Evolutionary conservation across 2,329 filamentous ascomycete genomes (phyloP).

Genomic region (Verticillium isaacii): DNA sequence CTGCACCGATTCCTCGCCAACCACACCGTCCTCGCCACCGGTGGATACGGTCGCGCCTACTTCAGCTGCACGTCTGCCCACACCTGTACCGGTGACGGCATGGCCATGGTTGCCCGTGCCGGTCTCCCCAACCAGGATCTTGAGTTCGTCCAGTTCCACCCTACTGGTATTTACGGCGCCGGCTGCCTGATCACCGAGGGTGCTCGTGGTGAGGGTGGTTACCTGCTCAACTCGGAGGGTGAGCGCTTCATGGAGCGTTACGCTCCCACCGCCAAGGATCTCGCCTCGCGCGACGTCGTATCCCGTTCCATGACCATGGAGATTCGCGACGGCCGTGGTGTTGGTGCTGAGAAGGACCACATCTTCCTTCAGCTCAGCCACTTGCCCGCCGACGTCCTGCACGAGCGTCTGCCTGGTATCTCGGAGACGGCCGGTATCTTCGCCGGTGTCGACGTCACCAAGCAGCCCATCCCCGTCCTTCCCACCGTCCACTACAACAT

Average conservation of each 20-base stretch:
- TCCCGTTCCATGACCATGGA: slow-evolving; percentile 98
- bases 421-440: slow-evolving; percentile 98
- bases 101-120: slow-evolving; percentile 98
- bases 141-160: slow-evolving; percentile 99
- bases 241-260: slow-evolving; percentile 99
- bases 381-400: slow-evolving; percentile 83
- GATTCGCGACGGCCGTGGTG: slow-evolving; percentile 95
- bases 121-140: slow-evolving; percentile 98
- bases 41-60: slow-evolving; percentile 96
- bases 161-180: slow-evolving; percentile 97
- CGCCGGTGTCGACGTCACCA: slow-evolving; percentile 91
- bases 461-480: slow-evolving; percentile 93
- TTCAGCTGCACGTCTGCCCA: slow-evolving; percentile 98
- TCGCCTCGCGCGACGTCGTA: slow-evolving; percentile 92
- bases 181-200: slow-evolving; percentile 98
- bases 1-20: slow-evolving; percentile 95
- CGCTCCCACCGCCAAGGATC: slow-evolving; percentile 94
- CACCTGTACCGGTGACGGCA: slow-evolving; percentile 97
- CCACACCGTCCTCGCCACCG: slow-evolving; percentile 94
- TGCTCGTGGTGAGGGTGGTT: slow-evolving; percentile 95
- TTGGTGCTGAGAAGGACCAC: slow-evolving; percentile 95
- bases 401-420: slow-evolving; percentile 96
- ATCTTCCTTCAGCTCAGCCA: slow-evolving; percentile 98
- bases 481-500: slow-evolving; percentile 99
- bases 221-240: slow-evolving; percentile 94